Conservation (phyloP, 2,329 filamentous ascomycete species). For the Hypomyces rosellus region DNA sequence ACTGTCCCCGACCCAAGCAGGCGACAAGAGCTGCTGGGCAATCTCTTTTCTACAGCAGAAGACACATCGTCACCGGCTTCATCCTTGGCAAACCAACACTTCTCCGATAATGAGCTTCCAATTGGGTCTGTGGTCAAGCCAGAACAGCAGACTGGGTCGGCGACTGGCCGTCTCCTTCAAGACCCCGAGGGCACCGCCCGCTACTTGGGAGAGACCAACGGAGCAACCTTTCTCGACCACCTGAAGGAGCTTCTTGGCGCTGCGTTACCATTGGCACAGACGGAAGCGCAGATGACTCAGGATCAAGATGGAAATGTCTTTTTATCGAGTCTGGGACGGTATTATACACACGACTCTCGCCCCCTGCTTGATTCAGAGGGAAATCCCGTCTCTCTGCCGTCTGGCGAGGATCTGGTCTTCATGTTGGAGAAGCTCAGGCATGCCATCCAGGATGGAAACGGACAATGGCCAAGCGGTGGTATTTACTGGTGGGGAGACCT, state of each 20-base stretch:
- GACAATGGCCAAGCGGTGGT: slow-evolving; percentile 37
- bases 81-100: slow-evolving; percentile 5
- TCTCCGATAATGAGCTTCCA: slow-evolving; percentile 1
- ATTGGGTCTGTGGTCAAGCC: slow-evolving; percentile 9
- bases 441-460: slow-evolving; percentile 40
- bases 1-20: slow-evolving; percentile 29
- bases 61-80: slow-evolving; percentile 17
- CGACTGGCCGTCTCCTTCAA: slow-evolving; percentile 33
- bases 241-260: slow-evolving; percentile 42
- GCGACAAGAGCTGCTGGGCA: slow-evolving; percentile 28
- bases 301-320: slow-evolving; percentile 22
- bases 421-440: slow-evolving; percentile 36
- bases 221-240: slow-evolving; percentile 43
- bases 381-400: slow-evolving; percentile 35
- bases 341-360: slow-evolving; percentile 42
- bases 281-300: slow-evolving; percentile 7
- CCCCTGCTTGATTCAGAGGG: slow-evolving; percentile 32
- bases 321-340: slow-evolving; percentile 36
- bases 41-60: slow-evolving; percentile 17
- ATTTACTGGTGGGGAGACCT: slow-evolving; percentile 44
- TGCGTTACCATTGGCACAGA: slow-evolving; percentile 28
- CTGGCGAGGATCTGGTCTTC: slow-evolving; percentile 27
- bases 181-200: slow-evolving; percentile 39
- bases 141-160: slow-evolving; percentile 9
- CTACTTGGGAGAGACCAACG: slow-evolving; percentile 44